Evolutionary conservation across 352 stramenopile genomes (phyloP).

Genomic region (Globisporangium megalacanthum): DNA sequence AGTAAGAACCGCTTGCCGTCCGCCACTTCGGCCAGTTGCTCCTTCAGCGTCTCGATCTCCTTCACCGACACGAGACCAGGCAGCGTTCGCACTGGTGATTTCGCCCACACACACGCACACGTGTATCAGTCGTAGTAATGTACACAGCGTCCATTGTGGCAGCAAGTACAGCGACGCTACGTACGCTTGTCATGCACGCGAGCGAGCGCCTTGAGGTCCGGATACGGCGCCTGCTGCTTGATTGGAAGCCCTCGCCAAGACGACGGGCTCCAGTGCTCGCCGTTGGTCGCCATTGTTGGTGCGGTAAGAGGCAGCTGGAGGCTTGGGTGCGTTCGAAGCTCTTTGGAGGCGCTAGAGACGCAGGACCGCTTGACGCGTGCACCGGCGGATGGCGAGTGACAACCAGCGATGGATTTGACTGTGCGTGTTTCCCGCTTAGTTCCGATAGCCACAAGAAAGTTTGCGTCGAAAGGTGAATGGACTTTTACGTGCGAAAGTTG

Average conservation of each 20-base stretch:
- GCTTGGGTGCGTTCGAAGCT: neutral
- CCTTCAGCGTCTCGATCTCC: constrained; percentile 91
- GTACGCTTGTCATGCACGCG: constrained; percentile 65
- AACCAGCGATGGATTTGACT: no score
- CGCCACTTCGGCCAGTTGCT: constrained; percentile 91
- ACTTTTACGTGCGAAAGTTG: no score
- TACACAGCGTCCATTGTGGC: neutral
- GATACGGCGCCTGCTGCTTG: constrained; percentile 82
- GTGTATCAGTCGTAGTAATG: neutral
- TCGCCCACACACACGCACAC: constrained; percentile 3
- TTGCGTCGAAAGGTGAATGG: no score
- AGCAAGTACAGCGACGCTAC: neutral
- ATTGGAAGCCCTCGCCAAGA: constrained; percentile 75
- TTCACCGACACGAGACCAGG: constrained; percentile 94
- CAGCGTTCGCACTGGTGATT: constrained; percentile 59
- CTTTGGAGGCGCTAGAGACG: no score
- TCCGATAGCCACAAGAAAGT: no score
- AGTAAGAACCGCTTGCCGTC: constrained; percentile 97
- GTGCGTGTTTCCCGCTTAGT: no score
- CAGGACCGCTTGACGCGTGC: no score
- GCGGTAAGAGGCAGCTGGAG: neutral
- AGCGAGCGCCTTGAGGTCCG: constrained; percentile 62
- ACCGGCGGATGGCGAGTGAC: no score
- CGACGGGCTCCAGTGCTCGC: constrained; percentile 44
- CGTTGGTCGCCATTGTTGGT: constrained; percentile 3